Conservation (phyloP, 164 flowering plant genomes). For the Sextonia rubra region DNA sequence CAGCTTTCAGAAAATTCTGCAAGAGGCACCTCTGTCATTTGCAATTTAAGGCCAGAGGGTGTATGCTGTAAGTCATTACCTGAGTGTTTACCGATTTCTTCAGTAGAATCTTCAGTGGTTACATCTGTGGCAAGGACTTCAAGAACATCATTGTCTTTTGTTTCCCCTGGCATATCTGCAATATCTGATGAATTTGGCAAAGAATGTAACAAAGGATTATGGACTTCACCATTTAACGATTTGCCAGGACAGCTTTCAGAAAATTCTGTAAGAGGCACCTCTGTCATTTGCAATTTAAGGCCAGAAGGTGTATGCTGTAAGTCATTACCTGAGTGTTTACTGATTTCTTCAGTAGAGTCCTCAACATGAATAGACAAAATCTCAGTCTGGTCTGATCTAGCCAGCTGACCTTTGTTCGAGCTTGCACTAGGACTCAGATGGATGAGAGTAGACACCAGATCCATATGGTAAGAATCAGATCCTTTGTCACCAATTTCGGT, state of each 20-base stretch:
- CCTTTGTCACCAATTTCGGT: slow-evolving; percentile 12
- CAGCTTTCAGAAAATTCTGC: slow-evolving; percentile 17
- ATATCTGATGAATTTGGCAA: neutral
- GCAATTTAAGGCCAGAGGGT: slow-evolving; percentile 13
- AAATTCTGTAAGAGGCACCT: slow-evolving; percentile 10
- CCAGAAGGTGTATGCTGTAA: slow-evolving; percentile 11
- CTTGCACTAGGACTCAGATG: slow-evolving; percentile 22
- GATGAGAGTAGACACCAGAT: slow-evolving; percentile 12
- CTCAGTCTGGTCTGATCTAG: slow-evolving; percentile 22
- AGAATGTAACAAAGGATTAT: slow-evolving; percentile 9
- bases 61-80: slow-evolving; percentile 11
- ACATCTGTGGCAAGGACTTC: neutral
- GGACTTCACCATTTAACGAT: slow-evolving; percentile 17
- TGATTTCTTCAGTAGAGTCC: slow-evolving; percentile 15
- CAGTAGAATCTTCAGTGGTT: slow-evolving; percentile 1
- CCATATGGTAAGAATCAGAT: slow-evolving; percentile 9
- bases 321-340: slow-evolving; percentile 5
- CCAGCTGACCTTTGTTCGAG: slow-evolving; percentile 8
- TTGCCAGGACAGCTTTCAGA: slow-evolving; percentile 17
- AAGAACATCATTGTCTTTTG: neutral
- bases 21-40: slow-evolving; percentile 12
- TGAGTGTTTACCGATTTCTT: slow-evolving; percentile 10
- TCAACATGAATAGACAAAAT: slow-evolving; percentile 9
- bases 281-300: slow-evolving; percentile 15
- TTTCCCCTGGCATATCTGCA: slow-evolving; percentile 7